These are phyloP conservation scores for Sideroxylon spinosum DNA, from an alignment of 179 eudicot genomes.

Conservation along the genomic window DNA sequence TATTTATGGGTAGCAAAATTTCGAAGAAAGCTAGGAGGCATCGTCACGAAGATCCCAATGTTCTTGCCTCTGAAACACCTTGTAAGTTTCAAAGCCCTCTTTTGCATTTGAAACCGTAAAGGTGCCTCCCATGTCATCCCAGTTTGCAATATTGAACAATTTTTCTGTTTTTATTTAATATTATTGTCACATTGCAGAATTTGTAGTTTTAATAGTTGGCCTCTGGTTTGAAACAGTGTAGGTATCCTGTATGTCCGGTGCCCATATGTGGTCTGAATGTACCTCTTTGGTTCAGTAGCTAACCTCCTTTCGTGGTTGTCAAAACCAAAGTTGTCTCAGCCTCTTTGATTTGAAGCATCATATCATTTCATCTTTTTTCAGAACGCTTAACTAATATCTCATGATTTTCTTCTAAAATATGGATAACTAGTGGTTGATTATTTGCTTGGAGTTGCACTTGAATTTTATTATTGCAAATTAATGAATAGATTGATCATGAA, in stretches of 20 bases:
- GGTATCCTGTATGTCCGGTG: not conserved
- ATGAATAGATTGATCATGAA: too few relatives aligned
- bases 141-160: not conserved
- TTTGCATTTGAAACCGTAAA: not conserved
- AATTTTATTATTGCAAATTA: too few relatives aligned
- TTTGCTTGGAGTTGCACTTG: too few relatives aligned
- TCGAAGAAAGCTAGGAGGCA: conserved; percentile 46
- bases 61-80: conserved; percentile 66
- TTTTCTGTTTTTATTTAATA: not conserved
- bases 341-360: too few relatives aligned
- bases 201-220: not conserved
- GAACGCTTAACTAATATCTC: too few relatives aligned
- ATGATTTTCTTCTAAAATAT: too few relatives aligned
- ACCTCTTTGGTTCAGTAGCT: not conserved
- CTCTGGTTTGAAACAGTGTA: not conserved
- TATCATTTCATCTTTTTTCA: too few relatives aligned
- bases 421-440: too few relatives aligned
- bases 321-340: too few relatives aligned
- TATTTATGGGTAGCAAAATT: conserved; percentile 43
- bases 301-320: too few relatives aligned
- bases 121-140: not conserved
- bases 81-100: conserved; percentile 41
- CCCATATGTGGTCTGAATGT: not conserved
- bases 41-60: conserved; percentile 42
- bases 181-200: not conserved